These are phyloP conservation scores for Citrus sinensis DNA, from an alignment of 345 rosid species.

Conservation along the genomic window DVS_A1.0 CM039168.1:27282001-27282500, in stretches of 20 bases:
- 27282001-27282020: not conserved
- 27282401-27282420: not conserved
- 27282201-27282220: constrained; percentile 1
- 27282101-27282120: not conserved
- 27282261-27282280: constrained; percentile 9
- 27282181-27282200: not conserved
- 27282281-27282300: constrained; percentile 92
- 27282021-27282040: not conserved
- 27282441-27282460: not conserved
- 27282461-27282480: not conserved
- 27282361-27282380: constrained; percentile 80
- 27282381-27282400: not conserved
- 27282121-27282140: not conserved
- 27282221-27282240: not conserved
- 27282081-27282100: not conserved
- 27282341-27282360: constrained; percentile 92
- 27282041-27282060: not conserved
- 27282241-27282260: constrained; percentile 6
- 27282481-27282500: not conserved
- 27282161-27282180: not conserved
- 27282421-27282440: not conserved
- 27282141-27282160: no score
- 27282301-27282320: constrained; percentile 97
- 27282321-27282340: constrained; percentile 93
- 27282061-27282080: not conserved